Evolutionary conservation across 2,329 filamentous ascomycete species (phyloP).

Genomic region (Seiridium unicorne): DNA sequence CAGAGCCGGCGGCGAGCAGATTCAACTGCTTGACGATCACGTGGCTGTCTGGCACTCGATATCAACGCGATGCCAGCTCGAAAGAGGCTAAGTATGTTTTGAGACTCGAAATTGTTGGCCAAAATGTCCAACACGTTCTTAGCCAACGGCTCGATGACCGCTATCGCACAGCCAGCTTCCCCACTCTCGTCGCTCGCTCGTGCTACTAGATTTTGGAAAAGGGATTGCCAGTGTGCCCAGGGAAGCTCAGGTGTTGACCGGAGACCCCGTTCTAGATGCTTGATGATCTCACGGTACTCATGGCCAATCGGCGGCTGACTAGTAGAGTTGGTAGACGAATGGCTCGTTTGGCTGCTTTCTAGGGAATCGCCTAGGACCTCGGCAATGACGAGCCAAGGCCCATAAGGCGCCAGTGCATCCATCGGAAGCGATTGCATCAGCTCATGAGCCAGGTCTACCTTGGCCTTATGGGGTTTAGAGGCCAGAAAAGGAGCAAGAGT

Average conservation of each 20-base stretch:
- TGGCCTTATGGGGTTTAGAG: constrained; percentile 42
- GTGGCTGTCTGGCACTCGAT: constrained; percentile 50
- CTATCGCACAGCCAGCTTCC: constrained; percentile 63
- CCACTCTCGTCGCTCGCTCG: constrained; percentile 63
- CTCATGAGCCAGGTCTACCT: constrained; percentile 47
- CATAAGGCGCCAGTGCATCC: constrained; percentile 43
- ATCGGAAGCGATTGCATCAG: constrained; percentile 48
- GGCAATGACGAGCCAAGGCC: constrained; percentile 51
- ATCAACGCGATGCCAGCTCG: constrained; percentile 42
- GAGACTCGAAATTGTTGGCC: constrained; percentile 14
- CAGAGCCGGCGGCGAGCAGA: constrained; percentile 65
- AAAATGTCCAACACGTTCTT: constrained; percentile 46
- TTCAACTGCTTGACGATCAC: constrained; percentile 63
- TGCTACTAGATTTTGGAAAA: constrained; percentile 57
- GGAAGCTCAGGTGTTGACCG: constrained; percentile 46
- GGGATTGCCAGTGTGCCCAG: constrained; percentile 43
- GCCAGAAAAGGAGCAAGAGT: constrained; percentile 60
- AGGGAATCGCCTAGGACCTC: constrained; percentile 43
- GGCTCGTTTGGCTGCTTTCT: constrained; percentile 35
- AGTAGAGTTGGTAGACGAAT: constrained; percentile 35
- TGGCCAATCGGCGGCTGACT: constrained; percentile 54
- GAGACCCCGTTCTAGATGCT: constrained; percentile 64
- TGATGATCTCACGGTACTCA: constrained; percentile 68
- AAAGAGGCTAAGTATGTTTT: constrained; percentile 25
- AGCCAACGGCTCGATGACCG: constrained; percentile 70